phyloP scores from a whole-genome alignment of 108 stramenopile species.

The Cyclotella choctawhatcheeana region DNA sequence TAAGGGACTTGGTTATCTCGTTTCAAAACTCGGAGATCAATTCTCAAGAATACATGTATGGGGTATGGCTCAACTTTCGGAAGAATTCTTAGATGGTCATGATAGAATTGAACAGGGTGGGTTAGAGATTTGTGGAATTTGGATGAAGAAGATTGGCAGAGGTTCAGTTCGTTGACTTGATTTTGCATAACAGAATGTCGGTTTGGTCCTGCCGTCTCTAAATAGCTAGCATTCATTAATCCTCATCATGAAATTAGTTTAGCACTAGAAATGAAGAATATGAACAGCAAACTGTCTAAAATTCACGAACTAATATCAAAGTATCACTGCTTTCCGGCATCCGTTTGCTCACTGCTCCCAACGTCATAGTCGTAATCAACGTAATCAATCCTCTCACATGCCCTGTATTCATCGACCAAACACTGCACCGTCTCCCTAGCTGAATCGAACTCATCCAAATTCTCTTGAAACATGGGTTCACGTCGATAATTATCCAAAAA shows the following conservation, averaged over 20 bases:
- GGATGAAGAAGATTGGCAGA: slow-evolving; percentile 85
- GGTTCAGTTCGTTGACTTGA: slow-evolving; percentile 35
- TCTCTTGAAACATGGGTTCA: slow-evolving; percentile 96
- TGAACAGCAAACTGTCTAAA: not conserved
- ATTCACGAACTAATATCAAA: not conserved
- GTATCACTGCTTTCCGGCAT: slow-evolving; percentile 5
- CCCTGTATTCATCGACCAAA: slow-evolving; percentile 96
- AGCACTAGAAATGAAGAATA: not conserved
- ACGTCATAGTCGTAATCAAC: slow-evolving; percentile 82
- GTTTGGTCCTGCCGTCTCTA: too few species aligned
- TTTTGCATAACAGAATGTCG: too few species aligned
- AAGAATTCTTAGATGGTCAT: slow-evolving; percentile 86
- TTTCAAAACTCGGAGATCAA: slow-evolving; percentile 62
- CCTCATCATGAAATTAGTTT: too few species aligned
- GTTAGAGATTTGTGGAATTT: slow-evolving; percentile 75
- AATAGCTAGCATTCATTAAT: too few species aligned
- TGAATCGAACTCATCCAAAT: slow-evolving; percentile 96
- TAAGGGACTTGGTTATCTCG: slow-evolving; percentile 82
- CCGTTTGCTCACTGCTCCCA: slow-evolving; percentile 18
- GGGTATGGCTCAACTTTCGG: slow-evolving; percentile 83
- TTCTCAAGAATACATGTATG: slow-evolving; percentile 70
- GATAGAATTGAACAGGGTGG: slow-evolving; percentile 64
- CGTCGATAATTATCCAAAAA: slow-evolving; percentile 96
- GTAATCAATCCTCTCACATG: slow-evolving; percentile 97
- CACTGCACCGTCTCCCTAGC: slow-evolving; percentile 94